These are phyloP conservation scores for Coniophora puteana DNA, from an alignment of 1,284 basidiomycete genomes.

Conservation along the genomic window DNA sequence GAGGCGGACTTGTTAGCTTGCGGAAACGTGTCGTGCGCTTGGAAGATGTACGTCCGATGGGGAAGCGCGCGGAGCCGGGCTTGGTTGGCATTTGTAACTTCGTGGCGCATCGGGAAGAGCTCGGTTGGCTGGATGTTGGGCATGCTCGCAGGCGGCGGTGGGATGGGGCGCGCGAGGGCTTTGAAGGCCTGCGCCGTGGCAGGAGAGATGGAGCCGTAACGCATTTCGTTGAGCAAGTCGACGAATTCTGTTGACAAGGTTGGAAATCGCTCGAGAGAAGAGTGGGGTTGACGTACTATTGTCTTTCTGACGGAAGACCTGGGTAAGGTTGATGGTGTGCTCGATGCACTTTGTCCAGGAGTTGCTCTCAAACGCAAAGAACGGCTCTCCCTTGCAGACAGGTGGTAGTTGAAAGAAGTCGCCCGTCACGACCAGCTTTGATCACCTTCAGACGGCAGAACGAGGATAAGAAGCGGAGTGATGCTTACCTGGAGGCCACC, in stretches of 20 bases:
- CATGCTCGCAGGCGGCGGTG: conserved; percentile 18
- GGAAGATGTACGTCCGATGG: conserved; percentile 20
- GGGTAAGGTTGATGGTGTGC: conserved; percentile 68
- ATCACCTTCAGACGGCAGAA: background rate
- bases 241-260: conserved; percentile 48
- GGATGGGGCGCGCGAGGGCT: conserved; percentile 35
- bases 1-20: conserved; percentile 1
- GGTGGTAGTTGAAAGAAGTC: conserved; percentile 91
- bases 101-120: conserved; percentile 32
- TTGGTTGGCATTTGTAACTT: conserved; percentile 33
- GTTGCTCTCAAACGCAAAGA: conserved; percentile 77
- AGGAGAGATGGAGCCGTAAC: conserved; percentile 46
- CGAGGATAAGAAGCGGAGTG: background rate
- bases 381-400: conserved; percentile 37
- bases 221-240: conserved; percentile 68
- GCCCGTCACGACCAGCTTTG: conserved; percentile 71
- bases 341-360: conserved; percentile 69
- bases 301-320: conserved; percentile 69
- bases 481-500: conserved; percentile 75
- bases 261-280: background rate
- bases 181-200: conserved; percentile 36
- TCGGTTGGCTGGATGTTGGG: conserved; percentile 33
- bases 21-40: conserved; percentile 32
- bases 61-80: conserved; percentile 28
- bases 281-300: conserved; percentile 29